phyloP scores from a whole-genome alignment of 2,329 filamentous ascomycete genomes.

The Sporothrix brunneoviolacea region DNA sequence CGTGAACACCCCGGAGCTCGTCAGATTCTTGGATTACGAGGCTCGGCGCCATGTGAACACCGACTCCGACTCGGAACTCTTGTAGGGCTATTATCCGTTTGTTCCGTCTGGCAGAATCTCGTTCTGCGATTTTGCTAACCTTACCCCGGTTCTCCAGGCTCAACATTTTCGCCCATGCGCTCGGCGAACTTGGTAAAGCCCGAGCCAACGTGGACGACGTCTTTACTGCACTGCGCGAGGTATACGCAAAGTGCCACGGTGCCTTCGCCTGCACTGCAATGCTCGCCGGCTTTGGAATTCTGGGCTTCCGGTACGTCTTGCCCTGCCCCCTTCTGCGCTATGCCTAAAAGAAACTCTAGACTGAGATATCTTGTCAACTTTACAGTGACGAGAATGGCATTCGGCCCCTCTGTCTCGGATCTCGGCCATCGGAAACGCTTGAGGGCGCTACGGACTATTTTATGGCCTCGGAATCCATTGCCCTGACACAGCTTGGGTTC shows the following conservation, averaged over 20 bases:
- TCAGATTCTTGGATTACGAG: constrained; percentile 65
- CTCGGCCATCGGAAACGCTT: constrained; percentile 57
- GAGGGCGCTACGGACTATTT: constrained; percentile 71
- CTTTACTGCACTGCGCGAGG: constrained; percentile 64
- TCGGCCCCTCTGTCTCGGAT: constrained; percentile 73
- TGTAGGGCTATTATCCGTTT: no score
- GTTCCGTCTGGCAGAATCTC: no score
- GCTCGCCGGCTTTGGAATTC: constrained; percentile 74
- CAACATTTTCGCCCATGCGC: constrained; percentile 79
- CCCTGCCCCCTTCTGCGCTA: no score
- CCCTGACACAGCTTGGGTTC: constrained; percentile 75
- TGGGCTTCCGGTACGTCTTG: constrained; percentile 75
- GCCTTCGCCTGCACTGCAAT: constrained; percentile 80
- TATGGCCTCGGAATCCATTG: constrained; percentile 84
- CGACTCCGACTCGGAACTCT: constrained; percentile 79
- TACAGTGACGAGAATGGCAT: constrained; percentile 75
- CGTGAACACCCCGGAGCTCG: constrained; percentile 66
- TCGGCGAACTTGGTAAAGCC: constrained; percentile 78
- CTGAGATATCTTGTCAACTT: no score
- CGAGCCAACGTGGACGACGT: constrained; percentile 77
- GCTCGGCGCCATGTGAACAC: constrained; percentile 86
- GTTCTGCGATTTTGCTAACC: no score
- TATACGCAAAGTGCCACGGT: constrained; percentile 69
- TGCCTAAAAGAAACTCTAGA: no score
- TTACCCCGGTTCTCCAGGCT: no score